phyloP scores from a whole-genome alignment of 108 stramenopile species.

The Cylindrotheca fusiformis region DNA sequence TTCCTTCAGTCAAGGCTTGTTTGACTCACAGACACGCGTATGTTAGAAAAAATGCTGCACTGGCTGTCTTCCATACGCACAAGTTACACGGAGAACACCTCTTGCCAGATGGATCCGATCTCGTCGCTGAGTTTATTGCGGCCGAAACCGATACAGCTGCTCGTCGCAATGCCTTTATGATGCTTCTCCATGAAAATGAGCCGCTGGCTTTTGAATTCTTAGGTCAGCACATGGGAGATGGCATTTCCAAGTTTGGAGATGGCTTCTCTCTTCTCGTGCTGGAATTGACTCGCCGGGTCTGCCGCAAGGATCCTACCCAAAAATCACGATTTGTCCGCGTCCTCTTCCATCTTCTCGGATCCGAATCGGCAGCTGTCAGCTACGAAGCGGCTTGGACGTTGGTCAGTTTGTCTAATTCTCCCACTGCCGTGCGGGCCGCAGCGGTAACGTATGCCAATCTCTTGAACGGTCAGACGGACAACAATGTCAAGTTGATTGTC shows the following conservation, averaged over 20 bases:
- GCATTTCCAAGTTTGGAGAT: constrained; percentile 86
- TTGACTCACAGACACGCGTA: constrained; percentile 96
- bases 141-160: constrained; percentile 91
- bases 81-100: constrained; percentile 86
- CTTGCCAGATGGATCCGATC: constrained; percentile 96
- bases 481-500: constrained; percentile 99
- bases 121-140: constrained; percentile 86
- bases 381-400: constrained; percentile 99
- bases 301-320: constrained; percentile 94
- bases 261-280: constrained; percentile 96
- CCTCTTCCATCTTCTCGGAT: constrained; percentile 92
- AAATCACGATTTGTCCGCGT: constrained; percentile 97
- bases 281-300: constrained; percentile 95
- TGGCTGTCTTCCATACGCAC: constrained; percentile 93
- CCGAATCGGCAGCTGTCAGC: constrained; percentile 89
- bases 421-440: constrained; percentile 97
- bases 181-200: constrained; percentile 97
- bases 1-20: constrained; percentile 92
- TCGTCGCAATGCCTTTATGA: constrained; percentile 97
- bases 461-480: constrained; percentile 93
- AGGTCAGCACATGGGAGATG: constrained; percentile 90
- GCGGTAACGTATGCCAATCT: constrained; percentile 95
- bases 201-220: constrained; percentile 95
- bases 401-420: constrained; percentile 94
- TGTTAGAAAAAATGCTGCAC: constrained; percentile 97